Evolutionary conservation across 202 grass and related monocot species (phyloP).

Genomic region (Zizania palustris): DNA sequence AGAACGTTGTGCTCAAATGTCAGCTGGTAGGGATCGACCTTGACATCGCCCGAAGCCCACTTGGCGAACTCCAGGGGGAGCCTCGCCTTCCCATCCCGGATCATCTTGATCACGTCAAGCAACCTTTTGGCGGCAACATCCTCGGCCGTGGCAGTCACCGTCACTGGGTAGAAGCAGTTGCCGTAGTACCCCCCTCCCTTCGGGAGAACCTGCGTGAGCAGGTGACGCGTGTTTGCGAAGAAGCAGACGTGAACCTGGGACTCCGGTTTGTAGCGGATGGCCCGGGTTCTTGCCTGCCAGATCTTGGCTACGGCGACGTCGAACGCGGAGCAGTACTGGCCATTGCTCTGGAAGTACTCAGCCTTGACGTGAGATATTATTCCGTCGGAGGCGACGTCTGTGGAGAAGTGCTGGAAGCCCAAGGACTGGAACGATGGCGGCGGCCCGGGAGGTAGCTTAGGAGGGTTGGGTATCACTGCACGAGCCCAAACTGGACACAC

Average conservation of each 20-base stretch:
- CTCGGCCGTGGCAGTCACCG: conserved; percentile 26
- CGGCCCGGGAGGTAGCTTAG: conserved; percentile 34
- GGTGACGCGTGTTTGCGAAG: conserved; percentile 68
- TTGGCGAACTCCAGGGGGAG: conserved; percentile 44
- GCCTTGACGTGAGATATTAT: conserved; percentile 52
- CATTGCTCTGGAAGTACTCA: conserved; percentile 45
- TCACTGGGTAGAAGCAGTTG: conserved; percentile 70
- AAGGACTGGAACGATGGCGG: conserved; percentile 49
- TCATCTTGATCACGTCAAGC: conserved; percentile 57
- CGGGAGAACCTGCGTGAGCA: conserved; percentile 39
- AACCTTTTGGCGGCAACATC: conserved; percentile 25
- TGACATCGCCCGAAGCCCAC: conserved; percentile 50
- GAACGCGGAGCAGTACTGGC: conserved; percentile 74
- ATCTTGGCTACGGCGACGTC: conserved; percentile 64
- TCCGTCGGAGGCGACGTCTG: conserved; percentile 37
- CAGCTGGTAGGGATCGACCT: conserved; percentile 52
- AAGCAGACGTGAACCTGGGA: conserved; percentile 55
- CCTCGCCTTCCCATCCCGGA: conserved; percentile 62
- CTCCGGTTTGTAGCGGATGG: conserved; percentile 44
- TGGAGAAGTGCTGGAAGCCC: conserved; percentile 46
- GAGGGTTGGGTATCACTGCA: conserved; percentile 50
- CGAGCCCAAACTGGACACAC: conserved; percentile 55
- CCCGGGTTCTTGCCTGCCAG: conserved; percentile 62
- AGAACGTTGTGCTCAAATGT: conserved; percentile 52
- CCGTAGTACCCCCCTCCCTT: conserved; percentile 62